Conservation (phyloP, 768 basidiomycete species). For the Xerocomus spinulosus region DNA sequence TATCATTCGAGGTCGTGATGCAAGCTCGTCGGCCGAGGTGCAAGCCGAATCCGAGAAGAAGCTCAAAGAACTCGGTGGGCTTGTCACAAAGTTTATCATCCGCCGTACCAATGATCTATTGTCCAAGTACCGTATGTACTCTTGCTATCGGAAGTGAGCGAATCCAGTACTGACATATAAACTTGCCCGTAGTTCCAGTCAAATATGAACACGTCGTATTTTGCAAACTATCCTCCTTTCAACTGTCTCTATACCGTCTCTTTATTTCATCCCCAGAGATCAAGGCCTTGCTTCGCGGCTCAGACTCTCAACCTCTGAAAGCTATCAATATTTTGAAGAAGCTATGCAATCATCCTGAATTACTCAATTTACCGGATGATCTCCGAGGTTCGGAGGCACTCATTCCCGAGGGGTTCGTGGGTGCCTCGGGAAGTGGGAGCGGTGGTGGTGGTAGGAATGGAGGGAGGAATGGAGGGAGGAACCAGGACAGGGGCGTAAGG, state of each 20-base stretch:
- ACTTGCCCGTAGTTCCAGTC: conserved; percentile 71
- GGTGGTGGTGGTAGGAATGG: conserved; percentile 38
- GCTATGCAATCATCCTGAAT: conserved; percentile 91
- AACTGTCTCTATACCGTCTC: conserved; percentile 77
- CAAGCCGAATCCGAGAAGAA: conserved; percentile 86
- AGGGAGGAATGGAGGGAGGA: conserved; percentile 37
- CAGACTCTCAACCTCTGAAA: conserved; percentile 90
- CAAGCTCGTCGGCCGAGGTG: conserved; percentile 72
- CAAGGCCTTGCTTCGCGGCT: conserved; percentile 80
- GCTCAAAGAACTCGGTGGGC: conserved; percentile 81
- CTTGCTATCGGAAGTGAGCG: background rate
- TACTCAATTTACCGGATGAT: conserved; percentile 81
- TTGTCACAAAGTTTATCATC: conserved; percentile 93
- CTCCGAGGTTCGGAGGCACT: conserved; percentile 76
- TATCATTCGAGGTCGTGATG: conserved; percentile 88
- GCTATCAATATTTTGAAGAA: conserved; percentile 95
- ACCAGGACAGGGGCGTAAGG: conserved; percentile 45
- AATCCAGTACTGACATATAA: conserved; percentile 3
- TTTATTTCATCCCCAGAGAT: conserved; percentile 94
- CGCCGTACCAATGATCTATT: conserved; percentile 89
- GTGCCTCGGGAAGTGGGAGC: conserved; percentile 32
- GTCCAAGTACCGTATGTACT: conserved; percentile 82
- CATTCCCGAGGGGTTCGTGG: conserved; percentile 78
- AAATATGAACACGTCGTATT: conserved; percentile 99
- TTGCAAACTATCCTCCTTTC: conserved; percentile 79